phyloP scores from a whole-genome alignment of 2,329 filamentous ascomycete species.

The Stromatinia cepivora region DNA sequence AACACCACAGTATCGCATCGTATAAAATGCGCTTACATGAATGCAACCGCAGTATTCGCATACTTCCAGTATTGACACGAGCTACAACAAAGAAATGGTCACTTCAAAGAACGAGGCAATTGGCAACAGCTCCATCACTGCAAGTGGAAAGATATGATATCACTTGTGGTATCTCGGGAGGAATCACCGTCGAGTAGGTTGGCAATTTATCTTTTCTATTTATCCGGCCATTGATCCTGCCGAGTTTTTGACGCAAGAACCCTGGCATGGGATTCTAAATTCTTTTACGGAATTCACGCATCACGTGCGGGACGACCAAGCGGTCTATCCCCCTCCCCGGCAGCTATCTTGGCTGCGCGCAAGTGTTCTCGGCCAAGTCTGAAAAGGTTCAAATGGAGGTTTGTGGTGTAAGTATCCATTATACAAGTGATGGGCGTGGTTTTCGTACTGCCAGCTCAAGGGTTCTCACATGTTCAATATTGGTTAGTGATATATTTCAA shows the following conservation, averaged over 20 bases:
- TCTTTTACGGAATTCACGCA: neutral
- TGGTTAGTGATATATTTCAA: slow-evolving; percentile 15
- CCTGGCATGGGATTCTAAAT: neutral
- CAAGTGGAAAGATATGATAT: slow-evolving; percentile 30
- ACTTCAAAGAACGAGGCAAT: slow-evolving; percentile 5
- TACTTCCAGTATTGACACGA: neutral
- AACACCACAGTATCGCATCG: neutral
- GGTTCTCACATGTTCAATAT: slow-evolving; percentile 1
- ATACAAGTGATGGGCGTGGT: neutral
- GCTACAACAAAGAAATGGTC: neutral
- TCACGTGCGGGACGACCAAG: slow-evolving; percentile 1
- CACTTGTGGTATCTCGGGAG: slow-evolving; percentile 35
- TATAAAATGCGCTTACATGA: slow-evolving; percentile 4
- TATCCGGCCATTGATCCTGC: neutral
- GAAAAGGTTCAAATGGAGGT: too few species aligned
- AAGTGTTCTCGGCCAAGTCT: neutral
- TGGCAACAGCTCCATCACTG: slow-evolving; percentile 19
- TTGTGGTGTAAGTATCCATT: neutral
- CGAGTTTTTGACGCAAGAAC: neutral
- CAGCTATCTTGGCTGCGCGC: neutral
- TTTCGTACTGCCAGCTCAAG: neutral
- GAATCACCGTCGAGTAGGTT: slow-evolving; percentile 38
- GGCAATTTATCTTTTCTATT: neutral
- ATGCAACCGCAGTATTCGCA: neutral
- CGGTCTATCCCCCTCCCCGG: neutral